Base-by-base conservation (phyloP, 2,329 filamentous ascomycete species). In the Neofusicoccum umdonicola region DNA sequence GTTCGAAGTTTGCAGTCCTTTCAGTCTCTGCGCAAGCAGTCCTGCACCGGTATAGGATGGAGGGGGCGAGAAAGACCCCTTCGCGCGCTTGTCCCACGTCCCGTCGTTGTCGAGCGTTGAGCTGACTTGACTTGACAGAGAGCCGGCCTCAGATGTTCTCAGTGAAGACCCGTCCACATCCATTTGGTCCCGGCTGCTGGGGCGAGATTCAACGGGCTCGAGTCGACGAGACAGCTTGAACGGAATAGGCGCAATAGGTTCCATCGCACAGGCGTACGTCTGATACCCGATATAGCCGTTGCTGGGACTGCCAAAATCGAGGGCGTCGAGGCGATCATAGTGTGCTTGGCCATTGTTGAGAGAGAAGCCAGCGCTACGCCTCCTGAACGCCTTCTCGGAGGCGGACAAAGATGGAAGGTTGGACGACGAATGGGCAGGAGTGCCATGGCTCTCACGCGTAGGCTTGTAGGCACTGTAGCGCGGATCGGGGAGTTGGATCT, bases 401-500 rank as follows among this genome's bases (percentile, higher is more conserved):
- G 71, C 63, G 8, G 67, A 67, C 51, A 71, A 56, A 31, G 68
- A 62, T 42, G 61, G 31, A 3, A 31, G 1, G 17, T 48, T 50
- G 44, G 58, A 50, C n/a, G 66, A 70, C 22, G 68, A 73, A 27
- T 65, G 22, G 15, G 69, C 60, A 54, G 76, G 71, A 5, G 66
- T 66, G 13, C 63, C 57, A 27, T 74, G 69, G 0, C 72, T 73
- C 57, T 84, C 83, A 64, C 79, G 79, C 12, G 74, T 73, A 1
- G 90, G 86, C 74, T 93, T 97, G 80, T 97, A 98, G 1, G 88
- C 83, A 63, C 88, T 91, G 74, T 92, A 99, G 19, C 88, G 87
- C 19, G 95, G 95, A 70, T 97, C 93, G 0, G 94, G 94, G 66
- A 91, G 84, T 42, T 95, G 93, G 4, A 94, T 89, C 75, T 99